Evolutionary conservation across 176 grass and related monocot species (phyloP), one percentile per base, ranked within the genome.

Genomic region (Paspalum notatum): DNA sequence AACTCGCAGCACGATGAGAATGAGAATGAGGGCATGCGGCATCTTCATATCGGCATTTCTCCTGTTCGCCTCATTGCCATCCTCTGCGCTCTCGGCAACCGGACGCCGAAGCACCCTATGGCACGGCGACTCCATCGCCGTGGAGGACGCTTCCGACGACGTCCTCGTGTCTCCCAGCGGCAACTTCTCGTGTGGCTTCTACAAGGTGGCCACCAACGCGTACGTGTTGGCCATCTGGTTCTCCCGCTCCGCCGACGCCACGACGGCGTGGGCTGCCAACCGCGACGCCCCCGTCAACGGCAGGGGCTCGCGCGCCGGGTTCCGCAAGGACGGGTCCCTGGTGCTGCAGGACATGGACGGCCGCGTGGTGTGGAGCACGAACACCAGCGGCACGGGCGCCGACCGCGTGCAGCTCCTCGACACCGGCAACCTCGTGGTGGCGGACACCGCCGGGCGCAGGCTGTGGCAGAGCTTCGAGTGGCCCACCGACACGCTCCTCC

Each of bases 401-500:
- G 79, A 85, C 75, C 56, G 72, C 13, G 85, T 20, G 5, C 62
- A 50, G 68, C 82, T 95, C 17, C 79, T 88, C 45, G 87, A 92
- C 82, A 60, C 48, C 5, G 87, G 90, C 62, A 95, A 95, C 82
- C 87, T 95, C 43, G 87, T 92, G 8, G 74, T 95, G 25, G 21
- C 25, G 8, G 79, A 90, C 70, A 49, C 74, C 17, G 14, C 48
- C 12, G 75, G 74, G 0, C 18, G n/a, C 38, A 16, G 24, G 65
- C 53, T 88, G 18, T 95, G 93, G 87, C 90, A 92, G 77, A 95
- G 90, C 85, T 95, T 92, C 77, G 90, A 95, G 27, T 82, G 79
- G 76, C 93, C 93, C 3, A 95, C 90, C 0, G 90, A 95, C 75
- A 92, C 90, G 14, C 87, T 95, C 9, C 87, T 95, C 43, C 74